Evolutionary conservation across 208 protist genomes (phyloP).

Genomic region (Acanthamoeba pearcei): DNA sequence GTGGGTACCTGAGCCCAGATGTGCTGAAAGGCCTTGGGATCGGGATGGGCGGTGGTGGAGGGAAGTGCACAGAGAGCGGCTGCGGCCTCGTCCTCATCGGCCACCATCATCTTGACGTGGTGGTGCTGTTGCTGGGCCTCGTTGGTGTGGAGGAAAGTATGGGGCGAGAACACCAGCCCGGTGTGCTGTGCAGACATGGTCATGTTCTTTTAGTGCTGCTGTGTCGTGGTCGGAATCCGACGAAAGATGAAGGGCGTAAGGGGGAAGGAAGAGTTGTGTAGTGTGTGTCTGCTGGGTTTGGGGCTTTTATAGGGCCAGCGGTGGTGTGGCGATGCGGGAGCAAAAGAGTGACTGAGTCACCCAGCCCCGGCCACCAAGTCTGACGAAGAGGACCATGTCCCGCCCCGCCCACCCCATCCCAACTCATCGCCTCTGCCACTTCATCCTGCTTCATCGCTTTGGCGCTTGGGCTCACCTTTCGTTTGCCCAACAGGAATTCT

Average conservation of each 20-base stretch:
- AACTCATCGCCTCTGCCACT: not conserved
- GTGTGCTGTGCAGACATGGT: constrained; percentile 4
- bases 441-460: not conserved
- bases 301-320: not conserved
- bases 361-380: not conserved
- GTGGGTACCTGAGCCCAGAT: constrained; percentile 15
- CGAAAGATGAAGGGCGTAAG: not conserved
- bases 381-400: constrained; percentile 22
- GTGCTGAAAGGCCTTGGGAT: not conserved
- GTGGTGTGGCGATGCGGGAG: not conserved
- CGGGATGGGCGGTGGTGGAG: not conserved
- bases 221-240: not conserved
- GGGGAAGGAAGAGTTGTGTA: not conserved
- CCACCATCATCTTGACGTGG: not conserved
- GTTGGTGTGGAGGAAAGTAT: constrained; percentile 1
- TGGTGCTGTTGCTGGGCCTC: not conserved
- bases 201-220: not conserved
- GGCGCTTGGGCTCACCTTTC: not conserved
- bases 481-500: not conserved
- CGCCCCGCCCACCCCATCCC: not conserved
- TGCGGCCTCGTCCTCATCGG: constrained; percentile 7
- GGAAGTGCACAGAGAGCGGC: constrained; percentile 2
- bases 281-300: no score
- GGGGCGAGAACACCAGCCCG: not conserved
- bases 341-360: not conserved